Percentiles rank a stretch among this genome's conserved stretches.
These are phyloP conservation scores for Domatiomyces catenatus DNA, from an alignment of 2,329 filamentous ascomycete genomes.

Conservation along the genomic window DNA sequence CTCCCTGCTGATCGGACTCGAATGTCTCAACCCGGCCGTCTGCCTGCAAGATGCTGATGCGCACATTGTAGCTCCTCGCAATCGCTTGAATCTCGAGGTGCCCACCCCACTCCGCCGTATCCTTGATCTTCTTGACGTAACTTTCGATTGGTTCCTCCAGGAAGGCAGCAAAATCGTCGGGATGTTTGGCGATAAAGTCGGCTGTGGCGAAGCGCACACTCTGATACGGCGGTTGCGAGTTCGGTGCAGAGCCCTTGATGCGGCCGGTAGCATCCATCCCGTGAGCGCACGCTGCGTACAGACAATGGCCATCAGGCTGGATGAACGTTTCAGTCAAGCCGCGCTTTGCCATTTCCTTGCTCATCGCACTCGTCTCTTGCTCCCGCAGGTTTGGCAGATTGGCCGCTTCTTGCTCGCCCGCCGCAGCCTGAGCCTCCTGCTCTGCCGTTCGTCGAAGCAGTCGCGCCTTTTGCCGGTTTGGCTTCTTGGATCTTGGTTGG, in stretches of 20 bases:
- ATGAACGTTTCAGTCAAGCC: conserved; percentile 63
- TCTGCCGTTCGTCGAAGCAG: conserved; percentile 80
- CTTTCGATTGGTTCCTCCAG: conserved; percentile 61
- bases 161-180: conserved; percentile 73
- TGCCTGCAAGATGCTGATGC: conserved; percentile 70
- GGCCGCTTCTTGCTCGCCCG: conserved; percentile 61
- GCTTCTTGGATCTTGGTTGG: conserved; percentile 44
- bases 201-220: conserved; percentile 56
- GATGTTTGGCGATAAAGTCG: conserved; percentile 56
- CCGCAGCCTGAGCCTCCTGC: conserved; percentile 50
- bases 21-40: conserved; percentile 69
- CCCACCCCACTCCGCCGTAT: conserved; percentile 92
- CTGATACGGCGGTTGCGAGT: conserved; percentile 40
- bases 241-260: conserved; percentile 1
- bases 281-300: conserved; percentile 83
- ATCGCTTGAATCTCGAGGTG: conserved; percentile 80
- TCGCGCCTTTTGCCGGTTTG: conserved; percentile 81
- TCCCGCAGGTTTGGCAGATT: conserved; percentile 57
- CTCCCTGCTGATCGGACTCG: conserved; percentile 30
- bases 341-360: conserved; percentile 46
- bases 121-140: conserved; percentile 61
- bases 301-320: conserved; percentile 79
- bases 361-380: conserved; percentile 56
- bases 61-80: conserved; percentile 61
- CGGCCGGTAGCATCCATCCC: conserved; percentile 40